Conservation (phyloP, 345 rosid species). For the Camelina hispida region DNA sequence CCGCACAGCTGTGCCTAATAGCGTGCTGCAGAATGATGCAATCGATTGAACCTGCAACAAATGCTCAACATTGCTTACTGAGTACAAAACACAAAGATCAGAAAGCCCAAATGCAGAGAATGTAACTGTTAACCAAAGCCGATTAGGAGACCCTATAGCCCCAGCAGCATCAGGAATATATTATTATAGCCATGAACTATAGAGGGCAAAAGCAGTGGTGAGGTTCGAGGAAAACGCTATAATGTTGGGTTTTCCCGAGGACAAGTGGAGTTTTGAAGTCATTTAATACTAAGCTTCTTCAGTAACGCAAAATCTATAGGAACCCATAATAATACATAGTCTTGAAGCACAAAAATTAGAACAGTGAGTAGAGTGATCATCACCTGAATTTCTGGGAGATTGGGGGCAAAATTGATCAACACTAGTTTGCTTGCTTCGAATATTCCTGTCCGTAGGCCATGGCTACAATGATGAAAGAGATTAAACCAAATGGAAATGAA, state of each 20-base stretch:
- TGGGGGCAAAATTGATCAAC: constrained; percentile 87
- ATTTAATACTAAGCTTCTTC: constrained; percentile 14
- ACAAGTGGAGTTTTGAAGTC: constrained; percentile 2
- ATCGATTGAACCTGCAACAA: constrained; percentile 83
- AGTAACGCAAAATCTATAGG: not conserved
- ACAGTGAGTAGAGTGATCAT: constrained; percentile 18
- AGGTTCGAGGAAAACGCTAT: not conserved
- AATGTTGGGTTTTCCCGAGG: constrained; percentile 12
- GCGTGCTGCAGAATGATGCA: constrained; percentile 92
- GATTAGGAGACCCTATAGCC: not conserved
- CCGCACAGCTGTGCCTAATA: constrained; percentile 92
- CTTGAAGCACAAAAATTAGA: not conserved
- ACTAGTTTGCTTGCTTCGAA: constrained; percentile 90
- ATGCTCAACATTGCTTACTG: constrained; percentile 7
- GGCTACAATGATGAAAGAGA: constrained; percentile 56
- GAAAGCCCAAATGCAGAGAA: constrained; percentile 11
- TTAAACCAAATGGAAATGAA: constrained; percentile 20
- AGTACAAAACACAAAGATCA: constrained; percentile 8
- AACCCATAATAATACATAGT: constrained; percentile 10
- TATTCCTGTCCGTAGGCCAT: constrained; percentile 95
- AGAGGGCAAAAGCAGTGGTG: not conserved
- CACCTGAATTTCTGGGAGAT: constrained; percentile 91
- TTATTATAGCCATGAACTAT: constrained; percentile 6
- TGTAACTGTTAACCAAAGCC: constrained; percentile 18
- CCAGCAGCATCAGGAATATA: not conserved